These are phyloP conservation scores for Glomus cerebriforme DNA, from an alignment of 192 early-diverging fungal genomes.

Conservation along the genomic window DNA sequence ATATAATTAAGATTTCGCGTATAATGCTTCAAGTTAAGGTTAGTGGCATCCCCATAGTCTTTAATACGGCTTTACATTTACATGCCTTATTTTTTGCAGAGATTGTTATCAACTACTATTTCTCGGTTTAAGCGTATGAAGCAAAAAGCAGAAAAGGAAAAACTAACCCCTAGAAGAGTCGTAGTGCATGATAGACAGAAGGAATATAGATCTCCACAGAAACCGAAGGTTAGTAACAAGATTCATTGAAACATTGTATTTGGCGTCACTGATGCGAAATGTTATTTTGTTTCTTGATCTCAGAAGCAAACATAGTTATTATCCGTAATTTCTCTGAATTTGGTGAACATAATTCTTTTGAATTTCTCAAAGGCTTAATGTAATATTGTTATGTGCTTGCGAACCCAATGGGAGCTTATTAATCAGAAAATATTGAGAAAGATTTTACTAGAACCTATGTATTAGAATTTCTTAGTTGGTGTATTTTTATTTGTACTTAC, in stretches of 20 bases:
- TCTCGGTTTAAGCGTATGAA: slow-evolving; percentile 24
- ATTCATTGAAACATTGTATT: slow-evolving; percentile 6
- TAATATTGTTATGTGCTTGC: too few species aligned
- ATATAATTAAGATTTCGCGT: slow-evolving; percentile 16
- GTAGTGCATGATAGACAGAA: background rate
- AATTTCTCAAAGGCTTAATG: too few species aligned
- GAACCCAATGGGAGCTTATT: too few species aligned
- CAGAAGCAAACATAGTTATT: too few species aligned
- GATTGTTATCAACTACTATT: slow-evolving; percentile 27
- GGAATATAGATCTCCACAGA: background rate
- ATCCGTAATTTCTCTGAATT: too few species aligned
- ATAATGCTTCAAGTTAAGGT: slow-evolving; percentile 32
- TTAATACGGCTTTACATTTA: slow-evolving; percentile 17
- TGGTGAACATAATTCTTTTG: too few species aligned
- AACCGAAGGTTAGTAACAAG: background rate
- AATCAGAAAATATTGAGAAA: too few species aligned
- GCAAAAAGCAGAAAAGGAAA: slow-evolving; percentile 26
- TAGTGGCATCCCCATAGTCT: slow-evolving; percentile 13
- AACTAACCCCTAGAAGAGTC: slow-evolving; percentile 16
- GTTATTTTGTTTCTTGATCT: too few species aligned
- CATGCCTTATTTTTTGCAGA: slow-evolving; percentile 24
- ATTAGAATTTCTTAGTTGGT: too few species aligned
- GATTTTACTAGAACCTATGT: too few species aligned
- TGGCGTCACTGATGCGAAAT: background rate
- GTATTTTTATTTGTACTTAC: too few species aligned